Percentiles rank a stretch among this genome's conserved stretches.
These are phyloP conservation scores for Penicillium olsonii DNA, from an alignment of 2,329 filamentous ascomycete genomes.

Conservation along the genomic window DNA sequence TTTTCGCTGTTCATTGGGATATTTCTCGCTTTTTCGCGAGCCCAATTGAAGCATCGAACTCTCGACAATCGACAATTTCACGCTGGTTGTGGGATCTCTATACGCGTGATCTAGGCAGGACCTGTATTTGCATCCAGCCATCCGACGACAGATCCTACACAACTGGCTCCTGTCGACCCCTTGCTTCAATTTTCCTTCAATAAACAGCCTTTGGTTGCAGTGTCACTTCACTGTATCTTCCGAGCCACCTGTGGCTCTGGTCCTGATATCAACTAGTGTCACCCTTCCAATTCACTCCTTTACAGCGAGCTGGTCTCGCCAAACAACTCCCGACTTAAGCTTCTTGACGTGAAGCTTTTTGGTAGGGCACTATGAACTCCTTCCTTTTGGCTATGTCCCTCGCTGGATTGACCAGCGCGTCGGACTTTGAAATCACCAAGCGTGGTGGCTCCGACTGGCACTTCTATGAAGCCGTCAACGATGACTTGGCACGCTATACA, in stretches of 20 bases:
- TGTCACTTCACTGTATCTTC: neutral
- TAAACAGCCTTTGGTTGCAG: constrained; percentile 16
- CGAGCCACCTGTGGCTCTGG: constrained; percentile 2
- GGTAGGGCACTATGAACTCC: constrained; percentile 22
- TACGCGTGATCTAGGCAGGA: constrained; percentile 20
- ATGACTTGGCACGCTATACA: constrained; percentile 61
- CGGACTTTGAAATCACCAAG: constrained; percentile 29
- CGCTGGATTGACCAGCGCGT: constrained; percentile 30
- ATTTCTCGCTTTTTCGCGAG: constrained; percentile 13
- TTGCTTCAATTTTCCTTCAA: neutral
- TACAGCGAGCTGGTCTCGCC: constrained; percentile 35
- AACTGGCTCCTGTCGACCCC: neutral
- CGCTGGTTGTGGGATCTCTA: constrained; percentile 6
- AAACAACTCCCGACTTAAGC: constrained; percentile 2
- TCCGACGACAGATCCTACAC: constrained; percentile 1
- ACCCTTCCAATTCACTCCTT: constrained; percentile 5
- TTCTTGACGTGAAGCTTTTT: neutral
- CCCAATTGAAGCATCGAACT: constrained; percentile 1
- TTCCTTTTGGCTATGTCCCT: constrained; percentile 28
- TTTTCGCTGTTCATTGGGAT: constrained; percentile 8
- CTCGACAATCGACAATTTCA: neutral
- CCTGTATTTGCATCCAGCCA: constrained; percentile 15
- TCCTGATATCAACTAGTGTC: constrained; percentile 3
- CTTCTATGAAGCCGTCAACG: constrained; percentile 47
- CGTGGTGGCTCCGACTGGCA: constrained; percentile 16